These are phyloP conservation scores for Fusarium neocosmosporiellum DNA, from an alignment of 2,329 filamentous ascomycete genomes.

Conservation along the genomic window DNA sequence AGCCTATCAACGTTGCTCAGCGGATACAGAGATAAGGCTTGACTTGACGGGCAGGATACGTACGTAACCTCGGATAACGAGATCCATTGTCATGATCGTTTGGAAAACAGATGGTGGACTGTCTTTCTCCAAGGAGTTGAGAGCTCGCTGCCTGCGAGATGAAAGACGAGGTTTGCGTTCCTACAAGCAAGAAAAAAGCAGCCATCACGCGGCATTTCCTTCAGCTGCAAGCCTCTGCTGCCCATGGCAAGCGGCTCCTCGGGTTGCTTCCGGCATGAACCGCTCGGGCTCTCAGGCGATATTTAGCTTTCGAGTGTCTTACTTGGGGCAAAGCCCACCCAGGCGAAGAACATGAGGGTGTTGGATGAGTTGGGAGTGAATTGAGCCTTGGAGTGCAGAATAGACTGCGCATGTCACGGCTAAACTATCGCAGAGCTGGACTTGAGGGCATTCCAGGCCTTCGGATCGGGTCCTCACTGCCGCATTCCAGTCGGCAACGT, in stretches of 20 bases:
- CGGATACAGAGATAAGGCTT: neutral
- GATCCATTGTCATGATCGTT: neutral
- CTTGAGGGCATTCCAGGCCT: neutral
- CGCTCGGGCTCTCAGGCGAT: neutral
- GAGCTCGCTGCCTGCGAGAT: neutral
- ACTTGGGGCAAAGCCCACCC: neutral
- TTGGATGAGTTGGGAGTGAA: neutral
- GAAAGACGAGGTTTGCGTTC: neutral
- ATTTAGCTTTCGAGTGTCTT: neutral
- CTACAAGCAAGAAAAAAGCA: neutral
- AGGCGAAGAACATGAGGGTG: neutral
- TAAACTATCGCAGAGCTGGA: neutral
- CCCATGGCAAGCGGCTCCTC: neutral
- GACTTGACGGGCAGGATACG: neutral
- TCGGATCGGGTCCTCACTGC: neutral
- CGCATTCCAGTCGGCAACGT: slow-evolving; percentile 9
- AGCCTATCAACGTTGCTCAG: neutral
- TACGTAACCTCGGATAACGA: neutral
- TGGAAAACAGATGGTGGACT: too few relatives aligned
- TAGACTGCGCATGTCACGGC: neutral
- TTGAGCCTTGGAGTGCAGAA: neutral
- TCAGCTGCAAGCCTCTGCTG: slow-evolving; percentile 1
- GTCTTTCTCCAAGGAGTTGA: neutral
- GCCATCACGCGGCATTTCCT: neutral
- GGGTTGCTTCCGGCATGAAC: neutral